Conservation (phyloP, 768 basidiomycete genomes). For the Myochromella boudieri region DNA sequence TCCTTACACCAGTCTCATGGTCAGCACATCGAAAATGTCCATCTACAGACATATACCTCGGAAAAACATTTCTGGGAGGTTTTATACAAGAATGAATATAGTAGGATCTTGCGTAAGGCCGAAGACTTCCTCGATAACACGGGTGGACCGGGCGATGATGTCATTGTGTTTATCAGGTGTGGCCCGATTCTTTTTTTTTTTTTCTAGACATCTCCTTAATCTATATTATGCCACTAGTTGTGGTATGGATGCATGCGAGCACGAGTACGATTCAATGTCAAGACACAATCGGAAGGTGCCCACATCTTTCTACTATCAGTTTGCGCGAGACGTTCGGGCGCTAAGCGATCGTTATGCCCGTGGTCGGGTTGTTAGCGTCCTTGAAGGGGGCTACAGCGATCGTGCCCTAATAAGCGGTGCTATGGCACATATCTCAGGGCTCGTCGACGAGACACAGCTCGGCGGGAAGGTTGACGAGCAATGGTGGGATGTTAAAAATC, state of each 20-base stretch:
- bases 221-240: conserved; percentile 52
- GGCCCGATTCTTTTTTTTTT: conserved; percentile 6
- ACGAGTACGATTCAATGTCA: conserved; percentile 90
- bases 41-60: conserved; percentile 70
- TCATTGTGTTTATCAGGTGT: conserved; percentile 85
- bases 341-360: conserved; percentile 66
- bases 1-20: conserved; percentile 79
- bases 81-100: conserved; percentile 69
- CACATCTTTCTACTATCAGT: conserved; percentile 79
- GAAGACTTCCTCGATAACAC: conserved; percentile 70
- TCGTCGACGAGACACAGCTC: conserved; percentile 41
- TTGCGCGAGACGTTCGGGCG: conserved; percentile 66
- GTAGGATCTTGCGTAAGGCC: conserved; percentile 62
- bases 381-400: conserved; percentile 96
- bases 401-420: conserved; percentile 81
- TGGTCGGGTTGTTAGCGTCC: conserved; percentile 80
- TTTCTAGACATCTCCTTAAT: neutral
- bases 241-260: conserved; percentile 93
- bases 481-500: conserved; percentile 70
- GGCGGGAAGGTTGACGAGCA: conserved; percentile 40
- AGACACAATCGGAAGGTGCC: conserved; percentile 91
- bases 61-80: conserved; percentile 74
- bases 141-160: conserved; percentile 62
- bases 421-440: conserved; percentile 77
- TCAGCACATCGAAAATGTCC: conserved; percentile 86